Percentiles rank a stretch among this genome's conserved stretches.
phyloP scores from a whole-genome alignment of 345 rosid species.

The Eucalyptus fibrosa region DNA sequence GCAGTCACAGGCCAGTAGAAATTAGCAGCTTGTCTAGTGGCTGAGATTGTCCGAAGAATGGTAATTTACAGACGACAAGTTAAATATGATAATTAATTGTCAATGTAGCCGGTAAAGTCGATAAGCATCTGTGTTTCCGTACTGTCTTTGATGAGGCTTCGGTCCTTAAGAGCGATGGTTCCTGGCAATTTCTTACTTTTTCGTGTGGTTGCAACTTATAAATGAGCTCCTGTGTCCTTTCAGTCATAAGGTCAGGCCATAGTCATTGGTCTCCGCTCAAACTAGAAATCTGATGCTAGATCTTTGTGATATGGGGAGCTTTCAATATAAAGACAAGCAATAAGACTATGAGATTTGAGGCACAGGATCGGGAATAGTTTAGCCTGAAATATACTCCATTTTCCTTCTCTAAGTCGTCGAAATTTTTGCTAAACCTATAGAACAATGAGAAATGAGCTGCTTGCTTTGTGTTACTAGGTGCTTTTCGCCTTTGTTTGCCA shows the following conservation, averaged over 20 bases:
- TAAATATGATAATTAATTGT: not conserved
- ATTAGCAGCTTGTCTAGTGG: not conserved
- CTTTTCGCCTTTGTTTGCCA: not conserved
- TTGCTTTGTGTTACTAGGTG: not conserved
- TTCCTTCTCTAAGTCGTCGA: not conserved
- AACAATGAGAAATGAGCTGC: not conserved
- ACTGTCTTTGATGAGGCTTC: not conserved
- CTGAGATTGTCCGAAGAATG: not conserved
- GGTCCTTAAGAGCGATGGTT: not conserved
- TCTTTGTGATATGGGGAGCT: not conserved
- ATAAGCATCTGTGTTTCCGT: not conserved
- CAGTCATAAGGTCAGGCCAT: not conserved
- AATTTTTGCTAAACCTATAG: not conserved
- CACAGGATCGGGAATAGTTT: not conserved
- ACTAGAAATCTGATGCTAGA: not conserved
- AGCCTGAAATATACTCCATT: not conserved
- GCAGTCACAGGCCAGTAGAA: not conserved
- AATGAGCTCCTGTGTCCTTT: not conserved
- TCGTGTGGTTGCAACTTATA: not conserved
- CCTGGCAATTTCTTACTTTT: not conserved
- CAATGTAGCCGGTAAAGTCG: not conserved
- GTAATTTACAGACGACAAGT: not conserved
- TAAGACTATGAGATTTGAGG: not conserved
- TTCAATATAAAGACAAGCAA: not conserved
- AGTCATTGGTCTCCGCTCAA: not conserved